phyloP scores from a whole-genome alignment of 805 yeast genomes.

The Metschnikowia bowlesiae region DNA sequence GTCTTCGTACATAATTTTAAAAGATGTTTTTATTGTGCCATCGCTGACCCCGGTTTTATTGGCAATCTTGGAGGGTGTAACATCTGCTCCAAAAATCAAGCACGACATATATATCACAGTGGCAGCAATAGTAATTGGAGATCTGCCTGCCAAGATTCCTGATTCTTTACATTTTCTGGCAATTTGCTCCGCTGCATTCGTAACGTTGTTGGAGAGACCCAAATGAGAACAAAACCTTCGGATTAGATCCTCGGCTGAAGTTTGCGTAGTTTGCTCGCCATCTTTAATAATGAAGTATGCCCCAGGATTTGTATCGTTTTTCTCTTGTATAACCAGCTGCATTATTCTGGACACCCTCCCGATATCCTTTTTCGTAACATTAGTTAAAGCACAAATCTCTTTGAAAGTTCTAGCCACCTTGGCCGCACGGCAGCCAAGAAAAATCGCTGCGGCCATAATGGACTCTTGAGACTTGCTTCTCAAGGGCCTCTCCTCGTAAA shows the following conservation, averaged over 20 bases:
- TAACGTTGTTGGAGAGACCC: conserved; percentile 78
- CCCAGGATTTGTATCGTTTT: conserved; percentile 50
- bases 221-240: conserved; percentile 94
- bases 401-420: conserved; percentile 91
- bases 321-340: conserved; percentile 51
- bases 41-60: conserved; percentile 95
- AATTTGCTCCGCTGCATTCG: conserved; percentile 89
- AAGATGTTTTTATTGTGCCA: conserved; percentile 92
- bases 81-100: conserved; percentile 73
- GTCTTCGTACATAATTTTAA: conserved; percentile 74
- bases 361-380: conserved; percentile 90
- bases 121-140: conserved; percentile 97
- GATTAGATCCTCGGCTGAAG: conserved; percentile 89
- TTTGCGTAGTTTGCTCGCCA: conserved; percentile 68
- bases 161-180: conserved; percentile 86
- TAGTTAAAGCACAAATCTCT: conserved; percentile 92
- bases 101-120: conserved; percentile 95
- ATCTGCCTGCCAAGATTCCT: conserved; percentile 92
- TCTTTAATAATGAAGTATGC: conserved; percentile 41
- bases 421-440: conserved; percentile 92
- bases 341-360: conserved; percentile 87
- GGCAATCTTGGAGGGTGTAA: conserved; percentile 76
- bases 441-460: conserved; percentile 94
- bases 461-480: conserved; percentile 91
- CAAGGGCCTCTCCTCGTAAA: conserved; percentile 78